Evolutionary conservation across 2,329 filamentous ascomycete species (phyloP), one percentile per base, ranked within the genome.

Genomic region (Scleromitrula shiraiana): DNA sequence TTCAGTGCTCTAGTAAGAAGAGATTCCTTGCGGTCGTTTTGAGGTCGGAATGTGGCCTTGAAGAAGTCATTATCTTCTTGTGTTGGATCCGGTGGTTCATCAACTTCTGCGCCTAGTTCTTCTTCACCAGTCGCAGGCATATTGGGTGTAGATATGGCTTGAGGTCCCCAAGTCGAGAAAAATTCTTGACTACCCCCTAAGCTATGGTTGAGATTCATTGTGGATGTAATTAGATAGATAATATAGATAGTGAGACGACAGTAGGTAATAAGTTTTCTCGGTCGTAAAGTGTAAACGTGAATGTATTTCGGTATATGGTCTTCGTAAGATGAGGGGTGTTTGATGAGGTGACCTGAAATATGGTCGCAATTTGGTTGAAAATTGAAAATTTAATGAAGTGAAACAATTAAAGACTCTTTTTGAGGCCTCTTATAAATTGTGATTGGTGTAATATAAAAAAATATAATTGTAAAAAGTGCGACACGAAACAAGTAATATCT

Each of bases 1-100:
- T 83, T 80, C 46, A 97, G 78, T 29, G 90, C 91, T 63, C 82
- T 83, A 20, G 93, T 97, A 59, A 98, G 73, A 32, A 98, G 77
- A 12, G 93, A 97, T 60, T 88, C 79, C 58, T 86, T 80, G 43
- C 76, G 77, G 46, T 77, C 74, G 26, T 65, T 70, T 27, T 74
- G 67, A 32, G 70, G 68, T 59, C 70, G 70, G n/a, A 69, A 59
- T 24, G 65, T 49, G 6, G 62, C 59, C 43, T 65, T 66, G 23
- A 64, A 62, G 35, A 64, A 64, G 17, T 58, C 54, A 26, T 51
- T 30, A 43, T 53, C 50, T 44, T 51, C 24, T 7, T 50, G 24
- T 30, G 46, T 7, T 53, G 53, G 45, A 68, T 96, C 90, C 59
- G 90, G 89, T 41, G 90, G 90, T 67, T 97, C 91, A 67, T 97